Base-by-base conservation (phyloP, 345 rosid genomes). In the Linum trigynum region DNA sequence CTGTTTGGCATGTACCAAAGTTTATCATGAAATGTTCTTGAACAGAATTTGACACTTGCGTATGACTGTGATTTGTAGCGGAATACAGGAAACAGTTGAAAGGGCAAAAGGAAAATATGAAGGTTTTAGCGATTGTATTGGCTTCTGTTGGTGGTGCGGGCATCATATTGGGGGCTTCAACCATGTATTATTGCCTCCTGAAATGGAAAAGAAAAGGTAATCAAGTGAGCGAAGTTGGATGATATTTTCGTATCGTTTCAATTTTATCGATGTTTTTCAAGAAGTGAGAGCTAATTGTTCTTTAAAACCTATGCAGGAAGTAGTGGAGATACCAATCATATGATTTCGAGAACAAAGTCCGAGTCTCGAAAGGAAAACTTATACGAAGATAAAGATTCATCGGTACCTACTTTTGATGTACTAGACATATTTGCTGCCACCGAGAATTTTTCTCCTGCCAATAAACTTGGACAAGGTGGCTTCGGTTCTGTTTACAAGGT, bases 401-500 rank as follows among this genome's bases (percentile, higher is more conserved):
- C 84, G 68, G 64, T 87, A 45, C 83, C 88, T 45, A 65, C 74
- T 39, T 87, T 85, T 65, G 80, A 78, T 73, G 62, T 84, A 0
- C 70, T 74, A 75, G 62, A 65, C 5, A 79, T 85, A 17, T 81
- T 75, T 61, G 68, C 68, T 39, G 91, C 89, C 0, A 88, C 95
- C 2, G 17, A 78, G 53, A 77, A 80, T 65, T 88, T 88, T 68
- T 79, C 81, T 51, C 5, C 57, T 14, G 72, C 63, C 38, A 81
- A 81, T 67, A 85, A 82, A 72, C 95, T 88, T 50, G 91, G 95
- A 67, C 74, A 81, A 67, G 91, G 91, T 65, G 91, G 95, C 6
- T 88, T 88, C 39, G 95, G 95, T 48, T 42, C 85, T 0, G 95
- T 88, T 50, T 88, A 85, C 50, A 85, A 84, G 86, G 95, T 83